These are phyloP conservation scores for Melanogaster broomeanus DNA, from an alignment of 768 basidiomycete species.

Conservation along the genomic window DNA sequence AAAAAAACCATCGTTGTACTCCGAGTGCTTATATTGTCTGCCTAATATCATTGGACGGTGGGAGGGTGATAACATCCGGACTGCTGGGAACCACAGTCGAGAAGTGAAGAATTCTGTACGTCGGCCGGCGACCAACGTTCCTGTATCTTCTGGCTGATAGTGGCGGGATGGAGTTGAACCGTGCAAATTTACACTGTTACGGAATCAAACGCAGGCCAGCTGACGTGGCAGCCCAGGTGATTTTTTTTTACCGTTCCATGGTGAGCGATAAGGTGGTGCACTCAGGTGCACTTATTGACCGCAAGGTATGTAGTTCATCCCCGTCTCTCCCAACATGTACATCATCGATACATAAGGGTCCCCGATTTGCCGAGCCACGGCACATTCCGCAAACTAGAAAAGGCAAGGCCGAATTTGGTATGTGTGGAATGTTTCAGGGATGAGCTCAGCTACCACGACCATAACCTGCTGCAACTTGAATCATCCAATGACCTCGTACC, in stretches of 20 bases:
- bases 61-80: not conserved
- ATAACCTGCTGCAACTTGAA: slow-evolving; percentile 8
- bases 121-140: slow-evolving; percentile 1
- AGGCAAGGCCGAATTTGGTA: slow-evolving; percentile 25
- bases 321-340: slow-evolving; percentile 6
- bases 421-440: slow-evolving; percentile 11
- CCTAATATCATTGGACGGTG: not conserved
- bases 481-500: slow-evolving; percentile 12
- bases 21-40: slow-evolving; percentile 2
- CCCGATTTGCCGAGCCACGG: slow-evolving; percentile 33
- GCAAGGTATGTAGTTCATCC: slow-evolving; percentile 1
- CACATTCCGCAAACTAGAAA: slow-evolving; percentile 24
- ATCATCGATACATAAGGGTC: slow-evolving; percentile 24
- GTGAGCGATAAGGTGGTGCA: not conserved
- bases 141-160: not conserved
- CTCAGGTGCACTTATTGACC: not conserved
- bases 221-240: not conserved
- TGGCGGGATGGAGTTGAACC: not conserved
- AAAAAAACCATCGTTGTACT: slow-evolving; percentile 10
- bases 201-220: not conserved
- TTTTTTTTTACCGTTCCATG: not conserved
- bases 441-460: slow-evolving; percentile 1
- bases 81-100: slow-evolving; percentile 2
- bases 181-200: not conserved
- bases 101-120: not conserved